phyloP scores from a whole-genome alignment of 2,329 filamentous ascomycete species.

The Stemphylium lycopersici region DNA sequence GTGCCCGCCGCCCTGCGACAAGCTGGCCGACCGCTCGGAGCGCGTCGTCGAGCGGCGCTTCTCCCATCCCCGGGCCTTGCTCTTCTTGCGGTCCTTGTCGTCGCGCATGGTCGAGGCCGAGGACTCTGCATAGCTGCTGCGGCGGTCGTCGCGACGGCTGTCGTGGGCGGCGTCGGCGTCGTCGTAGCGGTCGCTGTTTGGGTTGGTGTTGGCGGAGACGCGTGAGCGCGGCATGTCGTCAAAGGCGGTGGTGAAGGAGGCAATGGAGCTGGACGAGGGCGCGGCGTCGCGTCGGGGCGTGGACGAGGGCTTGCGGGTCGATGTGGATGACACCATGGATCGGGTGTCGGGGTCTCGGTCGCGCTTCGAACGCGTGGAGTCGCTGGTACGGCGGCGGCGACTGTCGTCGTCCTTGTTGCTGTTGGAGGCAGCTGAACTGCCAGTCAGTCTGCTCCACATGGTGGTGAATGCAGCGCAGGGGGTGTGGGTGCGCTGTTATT shows the following conservation, averaged over 20 bases:
- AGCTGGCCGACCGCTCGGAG: conserved; percentile 36
- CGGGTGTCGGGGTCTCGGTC: conserved; percentile 35
- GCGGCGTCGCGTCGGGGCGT: conserved; percentile 37
- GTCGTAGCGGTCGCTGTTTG: conserved; percentile 43
- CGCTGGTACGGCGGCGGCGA: conserved; percentile 31
- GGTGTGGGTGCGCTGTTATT: conserved; percentile 25
- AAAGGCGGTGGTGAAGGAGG: conserved; percentile 50
- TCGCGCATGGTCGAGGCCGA: conserved; percentile 36
- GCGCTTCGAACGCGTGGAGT: conserved; percentile 42
- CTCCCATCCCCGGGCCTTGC: conserved; percentile 33
- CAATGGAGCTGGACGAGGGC: conserved; percentile 35
- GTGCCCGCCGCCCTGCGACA: conserved; percentile 38
- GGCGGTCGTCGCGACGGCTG: conserved; percentile 36
- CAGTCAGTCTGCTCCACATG: conserved; percentile 50
- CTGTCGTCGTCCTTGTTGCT: conserved; percentile 36
- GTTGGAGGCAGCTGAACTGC: conserved; percentile 38
- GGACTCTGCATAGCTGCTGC: conserved; percentile 40
- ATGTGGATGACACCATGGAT: conserved; percentile 45
- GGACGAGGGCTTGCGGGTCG: conserved; percentile 38
- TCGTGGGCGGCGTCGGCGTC: conserved; percentile 34
- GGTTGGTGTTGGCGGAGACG: conserved; percentile 5
- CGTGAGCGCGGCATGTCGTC: conserved; percentile 37
- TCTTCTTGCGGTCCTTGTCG: conserved; percentile 38
- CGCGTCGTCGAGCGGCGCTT: conserved; percentile 38
- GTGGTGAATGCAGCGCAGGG: conserved; percentile 14